Percentiles rank a stretch among this genome's conserved stretches.
phyloP scores from a whole-genome alignment of 129 eudicot genomes.

The Chrysanthemum seticuspe region DNA sequence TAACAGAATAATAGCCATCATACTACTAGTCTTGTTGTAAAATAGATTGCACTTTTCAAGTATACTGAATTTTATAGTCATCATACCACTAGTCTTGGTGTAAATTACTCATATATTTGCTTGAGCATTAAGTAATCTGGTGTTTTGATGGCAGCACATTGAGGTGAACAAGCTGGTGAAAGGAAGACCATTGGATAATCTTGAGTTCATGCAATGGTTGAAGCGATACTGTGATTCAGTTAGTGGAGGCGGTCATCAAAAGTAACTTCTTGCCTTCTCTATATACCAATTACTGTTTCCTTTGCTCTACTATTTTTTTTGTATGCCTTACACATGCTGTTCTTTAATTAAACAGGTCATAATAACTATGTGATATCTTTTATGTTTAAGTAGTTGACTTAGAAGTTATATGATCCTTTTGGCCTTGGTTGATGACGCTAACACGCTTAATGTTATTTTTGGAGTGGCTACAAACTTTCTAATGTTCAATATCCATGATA shows the following conservation, averaged over 20 bases:
- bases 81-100: no score
- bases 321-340: background rate
- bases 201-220: conserved; percentile 99
- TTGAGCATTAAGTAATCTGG: background rate
- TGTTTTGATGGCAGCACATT: conserved; percentile 50
- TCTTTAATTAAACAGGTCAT: background rate
- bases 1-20: no score
- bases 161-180: conserved; percentile 92
- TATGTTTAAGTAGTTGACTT: background rate
- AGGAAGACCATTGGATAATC: conserved; percentile 88
- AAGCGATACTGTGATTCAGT: conserved; percentile 86
- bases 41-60: no score
- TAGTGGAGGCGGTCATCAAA: conserved; percentile 59
- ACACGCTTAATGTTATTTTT: background rate
- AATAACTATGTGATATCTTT: background rate
- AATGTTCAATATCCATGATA: background rate
- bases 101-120: no score
- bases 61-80: no score
- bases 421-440: background rate
- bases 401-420: no score
- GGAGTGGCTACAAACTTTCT: background rate
- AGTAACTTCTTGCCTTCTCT: conserved; percentile 35
- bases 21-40: no score
- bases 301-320: background rate
- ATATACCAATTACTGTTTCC: background rate